phyloP scores from a whole-genome alignment of 129 eudicot genomes.

The Apium graveolens region DNA sequence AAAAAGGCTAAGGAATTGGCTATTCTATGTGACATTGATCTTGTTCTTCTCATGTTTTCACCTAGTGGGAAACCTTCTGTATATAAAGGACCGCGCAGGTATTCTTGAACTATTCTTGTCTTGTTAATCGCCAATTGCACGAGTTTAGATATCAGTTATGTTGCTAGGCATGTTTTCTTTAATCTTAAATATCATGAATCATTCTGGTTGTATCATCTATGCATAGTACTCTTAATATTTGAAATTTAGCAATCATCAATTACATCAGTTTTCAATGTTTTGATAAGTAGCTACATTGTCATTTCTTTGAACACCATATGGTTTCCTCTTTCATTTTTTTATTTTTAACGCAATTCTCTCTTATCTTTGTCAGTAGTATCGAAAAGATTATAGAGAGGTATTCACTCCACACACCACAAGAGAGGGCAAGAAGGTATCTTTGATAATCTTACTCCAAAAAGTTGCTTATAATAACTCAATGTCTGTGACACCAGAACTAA shows the following conservation, averaged over 20 bases:
- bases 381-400: constrained; percentile 22
- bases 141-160: not conserved
- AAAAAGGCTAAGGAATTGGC: constrained; percentile 26
- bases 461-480: not conserved
- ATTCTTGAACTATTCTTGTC: not conserved
- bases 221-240: not conserved
- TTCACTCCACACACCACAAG: constrained; percentile 19
- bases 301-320: not conserved
- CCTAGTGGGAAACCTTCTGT: constrained; percentile 22
- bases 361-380: constrained; percentile 6
- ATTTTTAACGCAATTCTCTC: not conserved
- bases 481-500: not conserved
- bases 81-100: constrained; percentile 14
- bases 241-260: not conserved
- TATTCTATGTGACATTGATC: constrained; percentile 24
- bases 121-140: not conserved
- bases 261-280: not conserved
- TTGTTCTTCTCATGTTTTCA: constrained; percentile 25
- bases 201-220: not conserved
- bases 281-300: not conserved
- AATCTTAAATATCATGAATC: not conserved
- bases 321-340: not conserved
- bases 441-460: not conserved
- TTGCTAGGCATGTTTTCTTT: not conserved
- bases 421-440: constrained; percentile 20